These are phyloP conservation scores for Diplogelasinospora grovesii DNA, from an alignment of 495 filamentous ascomycete species.

Conservation along the genomic window DNA sequence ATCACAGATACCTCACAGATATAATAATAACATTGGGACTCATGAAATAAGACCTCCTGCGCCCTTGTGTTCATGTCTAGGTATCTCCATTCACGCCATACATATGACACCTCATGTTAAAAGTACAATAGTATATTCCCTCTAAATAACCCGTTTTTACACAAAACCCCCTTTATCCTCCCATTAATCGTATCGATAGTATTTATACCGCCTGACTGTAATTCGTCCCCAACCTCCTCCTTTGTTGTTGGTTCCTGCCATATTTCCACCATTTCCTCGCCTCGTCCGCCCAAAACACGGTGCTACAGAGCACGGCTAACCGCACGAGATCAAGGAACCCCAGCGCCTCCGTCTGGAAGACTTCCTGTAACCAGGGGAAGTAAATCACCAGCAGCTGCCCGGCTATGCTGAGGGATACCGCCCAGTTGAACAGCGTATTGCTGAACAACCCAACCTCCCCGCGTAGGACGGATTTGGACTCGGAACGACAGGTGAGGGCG, in stretches of 20 bases:
- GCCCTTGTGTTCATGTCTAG: no score
- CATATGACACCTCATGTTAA: no score
- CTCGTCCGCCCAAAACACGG: slow-evolving; percentile 94
- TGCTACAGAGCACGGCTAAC: slow-evolving; percentile 68
- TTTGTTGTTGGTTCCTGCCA: no score
- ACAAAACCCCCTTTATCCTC: background rate
- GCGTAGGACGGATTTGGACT: slow-evolving; percentile 77
- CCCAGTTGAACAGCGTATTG: slow-evolving; percentile 95
- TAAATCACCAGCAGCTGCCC: slow-evolving; percentile 91
- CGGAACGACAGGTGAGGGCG: slow-evolving; percentile 85
- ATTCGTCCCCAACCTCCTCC: slow-evolving; percentile 30
- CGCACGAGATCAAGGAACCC: slow-evolving; percentile 62
- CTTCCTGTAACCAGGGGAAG: slow-evolving; percentile 81
- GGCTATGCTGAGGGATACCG: slow-evolving; percentile 72
- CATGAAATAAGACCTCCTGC: no score
- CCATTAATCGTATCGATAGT: background rate
- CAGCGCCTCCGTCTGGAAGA: slow-evolving; percentile 93
- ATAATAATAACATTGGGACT: no score
- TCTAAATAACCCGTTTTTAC: no score
- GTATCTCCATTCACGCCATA: no score
- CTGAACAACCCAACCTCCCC: slow-evolving; percentile 77
- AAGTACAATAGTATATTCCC: no score
- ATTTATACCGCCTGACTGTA: slow-evolving; percentile 48
- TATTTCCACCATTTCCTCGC: slow-evolving; percentile 66
- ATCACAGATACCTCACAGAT: no score